Evolutionary conservation across 371 early-diverging fungal species (phyloP), one percentile per base, ranked within the genome.

Genomic region (Rhizopus microsporus): DNA sequence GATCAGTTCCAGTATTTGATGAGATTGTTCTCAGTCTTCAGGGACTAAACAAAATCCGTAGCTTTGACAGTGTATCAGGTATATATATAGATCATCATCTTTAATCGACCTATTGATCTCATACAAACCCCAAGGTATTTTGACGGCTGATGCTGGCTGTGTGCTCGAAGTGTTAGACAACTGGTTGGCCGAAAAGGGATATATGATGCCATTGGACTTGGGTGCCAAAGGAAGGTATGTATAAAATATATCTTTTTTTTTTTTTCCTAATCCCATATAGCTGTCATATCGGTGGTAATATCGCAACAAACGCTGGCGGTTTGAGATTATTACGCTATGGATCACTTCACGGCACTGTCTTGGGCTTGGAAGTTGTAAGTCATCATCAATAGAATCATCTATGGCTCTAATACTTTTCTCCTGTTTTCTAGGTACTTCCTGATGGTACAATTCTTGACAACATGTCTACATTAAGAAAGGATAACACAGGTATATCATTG

Each of bases 271-370:
- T 23, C 31, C 9, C 10, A n/a, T 16, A 32, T 56, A 75, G 86
- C 56, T 94, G 94, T 71, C 92, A 93, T 56, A 94, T 98, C 60
- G 99, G 99, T 50, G 98, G 99, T 44, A 98, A 98, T 65, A 92
- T 98, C n/a, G 92, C 98, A 8, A 95, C 98, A 5, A 98, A 98
- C 71, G 99, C 99, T 2, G 98, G 99, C 35, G 98, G 99, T 9
- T 82, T 98, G 56, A 83, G 97, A 52, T 75, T 94, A 39, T 74
- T 98, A 51, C 88, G 96, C 35, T 98, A 98, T 72, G 98, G 98
- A 23, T 88, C 93, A 7, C 81, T 98, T 40, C 96, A 95, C 60
- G 97, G 97, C 17, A 90, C 92, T n/a, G 96, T 95, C 6, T 79
- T 98, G 12, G 93, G 93, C 9, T 66, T 92, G 34, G 92, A 94